These are phyloP conservation scores for Verticillium klebahnii DNA, from an alignment of 2,329 filamentous ascomycete genomes.

Conservation along the genomic window DNA sequence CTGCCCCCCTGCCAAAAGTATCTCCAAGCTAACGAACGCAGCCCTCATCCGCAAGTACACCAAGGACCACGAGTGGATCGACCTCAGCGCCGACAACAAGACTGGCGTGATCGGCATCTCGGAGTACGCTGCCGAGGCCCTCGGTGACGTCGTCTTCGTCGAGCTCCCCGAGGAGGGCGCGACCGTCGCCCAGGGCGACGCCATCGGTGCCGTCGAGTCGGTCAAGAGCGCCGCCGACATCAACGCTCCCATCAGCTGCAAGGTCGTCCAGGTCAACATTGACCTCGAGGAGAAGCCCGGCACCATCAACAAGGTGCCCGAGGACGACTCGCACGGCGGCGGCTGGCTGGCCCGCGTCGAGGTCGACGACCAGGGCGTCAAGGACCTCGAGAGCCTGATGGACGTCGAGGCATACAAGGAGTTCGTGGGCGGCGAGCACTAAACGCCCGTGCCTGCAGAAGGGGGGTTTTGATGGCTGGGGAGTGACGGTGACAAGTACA, in stretches of 20 bases:
- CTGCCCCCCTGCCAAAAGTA: neutral
- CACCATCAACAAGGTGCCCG: slow-evolving; percentile 84
- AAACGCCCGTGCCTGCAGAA: slow-evolving; percentile 5
- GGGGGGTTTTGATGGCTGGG: neutral
- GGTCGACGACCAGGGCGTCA: slow-evolving; percentile 59
- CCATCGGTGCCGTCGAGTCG: slow-evolving; percentile 92
- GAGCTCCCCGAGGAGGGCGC: slow-evolving; percentile 76
- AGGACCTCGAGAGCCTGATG: slow-evolving; percentile 75
- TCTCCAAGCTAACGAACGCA: slow-evolving; percentile 22
- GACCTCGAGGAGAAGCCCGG: slow-evolving; percentile 78
- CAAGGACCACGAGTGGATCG: slow-evolving; percentile 97
- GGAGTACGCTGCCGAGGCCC: slow-evolving; percentile 82
- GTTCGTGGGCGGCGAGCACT: slow-evolving; percentile 54
- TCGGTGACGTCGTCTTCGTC: slow-evolving; percentile 96
- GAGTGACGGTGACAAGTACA: slow-evolving; percentile 2
- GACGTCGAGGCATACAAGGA: slow-evolving; percentile 70
- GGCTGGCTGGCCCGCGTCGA: slow-evolving; percentile 92
- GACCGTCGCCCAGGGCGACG: slow-evolving; percentile 70
- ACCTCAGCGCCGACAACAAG: slow-evolving; percentile 77
- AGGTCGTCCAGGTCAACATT: slow-evolving; percentile 68
- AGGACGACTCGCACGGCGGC: slow-evolving; percentile 68
- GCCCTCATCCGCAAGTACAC: slow-evolving; percentile 79
- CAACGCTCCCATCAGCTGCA: slow-evolving; percentile 79
- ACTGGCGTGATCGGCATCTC: slow-evolving; percentile 82
- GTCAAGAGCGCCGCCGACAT: slow-evolving; percentile 99